These are phyloP conservation scores for Niebla homalea DNA, from an alignment of 495 filamentous ascomycete species.

Conservation along the genomic window DNA sequence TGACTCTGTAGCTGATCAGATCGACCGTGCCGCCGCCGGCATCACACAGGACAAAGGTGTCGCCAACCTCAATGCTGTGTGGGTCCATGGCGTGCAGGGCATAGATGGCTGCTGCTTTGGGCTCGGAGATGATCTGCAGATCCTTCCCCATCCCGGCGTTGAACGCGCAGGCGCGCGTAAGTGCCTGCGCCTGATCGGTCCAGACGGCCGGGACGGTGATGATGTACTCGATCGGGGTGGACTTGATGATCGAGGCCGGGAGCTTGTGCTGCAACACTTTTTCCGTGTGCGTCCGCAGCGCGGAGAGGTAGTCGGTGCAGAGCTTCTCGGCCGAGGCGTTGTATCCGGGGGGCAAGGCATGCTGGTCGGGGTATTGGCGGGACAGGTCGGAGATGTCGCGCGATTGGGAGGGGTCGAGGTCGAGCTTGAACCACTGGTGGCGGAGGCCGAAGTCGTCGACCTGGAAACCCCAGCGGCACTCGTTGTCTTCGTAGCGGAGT, in stretches of 20 bases:
- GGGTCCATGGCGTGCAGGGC: conserved; percentile 57
- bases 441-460: conserved; percentile 30
- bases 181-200: conserved; percentile 61
- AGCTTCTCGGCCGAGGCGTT: conserved; percentile 49
- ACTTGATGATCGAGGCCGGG: conserved; percentile 47
- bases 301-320: conserved; percentile 56
- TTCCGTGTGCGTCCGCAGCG: conserved; percentile 19
- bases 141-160: conserved; percentile 52
- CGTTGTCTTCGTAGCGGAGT: conserved; percentile 24
- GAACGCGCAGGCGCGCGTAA: conserved; percentile 51
- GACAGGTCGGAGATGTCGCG: conserved; percentile 12
- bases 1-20: conserved; percentile 42
- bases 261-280: conserved; percentile 31
- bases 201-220: conserved; percentile 51
- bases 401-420: conserved; percentile 19
- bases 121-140: conserved; percentile 60
- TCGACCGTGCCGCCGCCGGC: conserved; percentile 66
- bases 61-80: conserved; percentile 48
- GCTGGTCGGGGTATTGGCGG: conserved; percentile 8
- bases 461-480: conserved; percentile 37
- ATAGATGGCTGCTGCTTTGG: conserved; percentile 66
- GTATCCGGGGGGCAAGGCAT: conserved; percentile 21
- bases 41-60: conserved; percentile 66
- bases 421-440: conserved; percentile 44
- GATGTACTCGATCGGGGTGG: conserved; percentile 52